Conservation (phyloP, 2,329 filamentous ascomycete species). For the Paraconiothyrium sp. region DNA sequence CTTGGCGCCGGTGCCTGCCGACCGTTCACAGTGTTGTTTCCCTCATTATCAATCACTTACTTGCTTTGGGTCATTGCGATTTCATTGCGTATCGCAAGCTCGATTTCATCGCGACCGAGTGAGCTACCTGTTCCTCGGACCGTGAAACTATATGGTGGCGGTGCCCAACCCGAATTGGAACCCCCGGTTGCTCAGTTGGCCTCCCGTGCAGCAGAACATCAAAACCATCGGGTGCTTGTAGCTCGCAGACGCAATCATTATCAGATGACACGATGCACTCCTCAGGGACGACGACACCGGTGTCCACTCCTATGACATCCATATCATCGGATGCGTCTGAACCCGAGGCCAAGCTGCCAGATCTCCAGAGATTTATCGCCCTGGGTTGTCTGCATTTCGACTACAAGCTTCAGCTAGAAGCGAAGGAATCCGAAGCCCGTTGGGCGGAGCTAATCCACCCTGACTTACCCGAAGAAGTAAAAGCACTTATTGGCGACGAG, state of each 20-base stretch:
- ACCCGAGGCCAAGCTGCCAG: constrained; percentile 20
- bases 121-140: no score
- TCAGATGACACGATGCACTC: constrained; percentile 2
- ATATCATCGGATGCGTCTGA: constrained; percentile 16
- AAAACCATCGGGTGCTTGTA: neutral
- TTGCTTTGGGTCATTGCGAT: no score
- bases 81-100: no score
- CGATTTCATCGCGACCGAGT: no score
- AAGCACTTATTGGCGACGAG: constrained; percentile 34
- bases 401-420: neutral
- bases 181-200: neutral
- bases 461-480: constrained; percentile 33
- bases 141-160: neutral
- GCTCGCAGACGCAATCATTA: neutral
- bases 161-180: neutral
- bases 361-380: constrained; percentile 44
- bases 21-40: no score
- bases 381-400: constrained; percentile 46
- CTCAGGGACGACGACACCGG: constrained; percentile 3
- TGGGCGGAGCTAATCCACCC: constrained; percentile 40
- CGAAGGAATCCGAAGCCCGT: neutral
- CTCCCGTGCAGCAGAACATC: neutral
- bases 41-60: no score
- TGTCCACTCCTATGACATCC: constrained; percentile 26
- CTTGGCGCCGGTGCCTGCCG: no score